Conservation (phyloP, 768 basidiomycete genomes). For the Steccherinum ochraceum region DNA sequence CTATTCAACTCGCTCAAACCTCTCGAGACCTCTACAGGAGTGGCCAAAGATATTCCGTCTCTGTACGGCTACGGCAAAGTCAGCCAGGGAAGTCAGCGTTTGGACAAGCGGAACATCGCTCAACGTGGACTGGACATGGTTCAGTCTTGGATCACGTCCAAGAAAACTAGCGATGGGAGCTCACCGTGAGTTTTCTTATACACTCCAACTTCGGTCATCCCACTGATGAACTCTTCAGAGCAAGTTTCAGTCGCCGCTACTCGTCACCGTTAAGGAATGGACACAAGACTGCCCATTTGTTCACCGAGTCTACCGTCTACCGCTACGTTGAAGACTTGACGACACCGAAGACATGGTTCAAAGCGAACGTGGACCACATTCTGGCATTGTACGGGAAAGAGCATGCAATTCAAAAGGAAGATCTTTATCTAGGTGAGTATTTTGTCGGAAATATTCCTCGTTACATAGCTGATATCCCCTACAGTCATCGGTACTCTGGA, state of each 20-base stretch:
- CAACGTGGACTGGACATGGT: constrained; percentile 52
- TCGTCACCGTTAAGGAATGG: constrained; percentile 56
- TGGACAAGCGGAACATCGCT: constrained; percentile 53
- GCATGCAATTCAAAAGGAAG: constrained; percentile 29
- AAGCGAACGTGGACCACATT: constrained; percentile 58
- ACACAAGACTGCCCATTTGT: constrained; percentile 61
- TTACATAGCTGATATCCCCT: not conserved
- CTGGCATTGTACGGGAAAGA: constrained; percentile 43
- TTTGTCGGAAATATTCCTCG: not conserved
- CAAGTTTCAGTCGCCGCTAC: constrained; percentile 40
- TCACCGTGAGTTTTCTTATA: constrained; percentile 30
- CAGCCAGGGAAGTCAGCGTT: constrained; percentile 37
- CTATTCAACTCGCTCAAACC: constrained; percentile 66
- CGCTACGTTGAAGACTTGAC: constrained; percentile 57
- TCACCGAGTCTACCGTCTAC: constrained; percentile 65
- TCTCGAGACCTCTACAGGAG: constrained; percentile 35
- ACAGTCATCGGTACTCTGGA: constrained; percentile 65
- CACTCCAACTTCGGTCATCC: not conserved
- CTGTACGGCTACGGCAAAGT: constrained; percentile 62
- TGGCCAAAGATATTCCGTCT: constrained; percentile 45
- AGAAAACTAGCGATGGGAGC: constrained; percentile 24
- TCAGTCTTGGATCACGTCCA: constrained; percentile 37
- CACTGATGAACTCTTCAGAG: constrained; percentile 19
- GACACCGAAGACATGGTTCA: constrained; percentile 70
- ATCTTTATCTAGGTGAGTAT: constrained; percentile 29